phyloP scores from a whole-genome alignment of 2,329 filamentous ascomycete genomes.

The Aspergillus fischeri region DNA sequence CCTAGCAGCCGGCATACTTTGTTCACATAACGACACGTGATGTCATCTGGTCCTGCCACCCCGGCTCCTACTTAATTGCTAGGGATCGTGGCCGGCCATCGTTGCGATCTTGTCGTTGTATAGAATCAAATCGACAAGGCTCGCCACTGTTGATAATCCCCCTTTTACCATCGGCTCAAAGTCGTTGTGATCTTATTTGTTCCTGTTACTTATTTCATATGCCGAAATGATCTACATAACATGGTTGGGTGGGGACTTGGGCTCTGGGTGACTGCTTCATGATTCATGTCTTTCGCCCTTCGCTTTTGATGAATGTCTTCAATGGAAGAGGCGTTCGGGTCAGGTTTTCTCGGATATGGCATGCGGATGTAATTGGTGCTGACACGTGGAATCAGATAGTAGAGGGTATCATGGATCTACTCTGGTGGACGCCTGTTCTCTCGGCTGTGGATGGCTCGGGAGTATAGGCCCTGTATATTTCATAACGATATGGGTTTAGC shows the following conservation, averaged over 20 bases:
- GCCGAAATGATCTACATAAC: slow-evolving; percentile 23
- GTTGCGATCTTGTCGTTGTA: not conserved
- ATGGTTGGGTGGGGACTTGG: slow-evolving; percentile 6
- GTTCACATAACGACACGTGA: not conserved
- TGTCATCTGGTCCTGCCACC: not conserved
- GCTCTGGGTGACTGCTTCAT: slow-evolving; percentile 1
- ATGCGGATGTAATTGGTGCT: slow-evolving; percentile 3
- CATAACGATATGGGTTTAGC: slow-evolving; percentile 17
- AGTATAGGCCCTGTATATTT: slow-evolving; percentile 22
- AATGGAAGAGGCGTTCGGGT: slow-evolving; percentile 7
- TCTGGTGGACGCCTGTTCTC: not conserved
- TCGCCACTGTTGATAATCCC: slow-evolving; percentile 2
- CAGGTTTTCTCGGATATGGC: slow-evolving; percentile 2
- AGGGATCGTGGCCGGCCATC: not conserved
- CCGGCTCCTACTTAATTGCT: not conserved
- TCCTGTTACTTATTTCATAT: slow-evolving; percentile 18
- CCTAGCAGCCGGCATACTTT: not conserved
- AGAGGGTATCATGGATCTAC: not conserved
- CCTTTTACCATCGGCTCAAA: slow-evolving; percentile 1
- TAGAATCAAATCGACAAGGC: not conserved
- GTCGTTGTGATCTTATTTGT: slow-evolving; percentile 10
- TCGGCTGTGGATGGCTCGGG: slow-evolving; percentile 13
- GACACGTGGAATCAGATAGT: not conserved
- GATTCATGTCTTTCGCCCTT: slow-evolving; percentile 3
- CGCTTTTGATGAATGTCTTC: slow-evolving; percentile 4